phyloP scores from a whole-genome alignment of 2,329 filamentous ascomycete genomes.

The Fusarium siculi region DNA sequence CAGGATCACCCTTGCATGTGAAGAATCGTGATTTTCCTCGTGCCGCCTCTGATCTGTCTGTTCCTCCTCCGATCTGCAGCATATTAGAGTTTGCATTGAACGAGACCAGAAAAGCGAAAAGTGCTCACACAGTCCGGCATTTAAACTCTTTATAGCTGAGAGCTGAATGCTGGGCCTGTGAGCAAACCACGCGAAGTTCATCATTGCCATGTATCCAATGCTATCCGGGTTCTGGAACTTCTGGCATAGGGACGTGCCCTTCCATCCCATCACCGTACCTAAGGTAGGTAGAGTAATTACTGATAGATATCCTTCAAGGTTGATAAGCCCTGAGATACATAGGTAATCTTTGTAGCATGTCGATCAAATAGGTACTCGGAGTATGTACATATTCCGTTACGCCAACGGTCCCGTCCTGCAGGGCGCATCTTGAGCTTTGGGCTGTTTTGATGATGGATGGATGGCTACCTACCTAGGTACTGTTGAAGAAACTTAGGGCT shows the following conservation, averaged over 20 bases:
- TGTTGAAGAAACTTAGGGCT: background rate
- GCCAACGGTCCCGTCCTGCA: background rate
- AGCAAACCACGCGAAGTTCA: background rate
- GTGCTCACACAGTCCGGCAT: background rate
- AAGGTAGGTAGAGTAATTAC: background rate
- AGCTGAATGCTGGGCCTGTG: background rate
- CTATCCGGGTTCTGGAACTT: background rate
- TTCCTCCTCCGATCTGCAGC: background rate
- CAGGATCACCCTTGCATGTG: conserved; percentile 18
- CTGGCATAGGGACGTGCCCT: background rate
- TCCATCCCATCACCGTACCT: background rate
- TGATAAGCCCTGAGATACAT: background rate
- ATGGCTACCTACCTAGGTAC: background rate
- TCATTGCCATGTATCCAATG: background rate
- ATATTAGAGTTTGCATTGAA: conserved; percentile 1
- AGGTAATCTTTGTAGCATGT: background rate
- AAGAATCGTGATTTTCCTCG: background rate
- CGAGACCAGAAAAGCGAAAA: background rate
- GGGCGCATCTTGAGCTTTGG: background rate
- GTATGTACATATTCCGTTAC: background rate
- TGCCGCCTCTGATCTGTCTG: background rate
- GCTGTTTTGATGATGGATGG: background rate
- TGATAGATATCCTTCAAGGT: background rate
- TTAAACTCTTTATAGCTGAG: background rate
- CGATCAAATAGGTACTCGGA: background rate